Evolutionary conservation across 305 asterid species (phyloP).

Genomic region (Striga hermonthica): DNA sequence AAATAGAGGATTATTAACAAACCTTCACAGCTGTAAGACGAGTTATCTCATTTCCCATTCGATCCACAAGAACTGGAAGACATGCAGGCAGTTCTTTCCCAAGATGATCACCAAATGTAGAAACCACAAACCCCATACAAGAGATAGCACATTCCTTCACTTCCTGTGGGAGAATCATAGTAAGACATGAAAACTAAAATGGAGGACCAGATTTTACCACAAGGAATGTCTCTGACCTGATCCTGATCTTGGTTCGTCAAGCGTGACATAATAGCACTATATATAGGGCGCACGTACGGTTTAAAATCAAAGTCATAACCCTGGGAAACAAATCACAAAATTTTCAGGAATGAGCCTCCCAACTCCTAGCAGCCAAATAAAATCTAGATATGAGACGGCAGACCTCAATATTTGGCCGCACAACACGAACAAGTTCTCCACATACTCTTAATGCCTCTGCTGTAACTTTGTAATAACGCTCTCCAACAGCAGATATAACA

Average conservation of each 20-base stretch:
- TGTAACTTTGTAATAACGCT: slow-evolving; percentile 93
- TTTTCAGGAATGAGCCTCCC: slow-evolving; percentile 23
- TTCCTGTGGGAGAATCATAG: slow-evolving; percentile 57
- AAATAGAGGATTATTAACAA: slow-evolving; percentile 24
- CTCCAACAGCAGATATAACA: slow-evolving; percentile 92
- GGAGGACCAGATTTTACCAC: slow-evolving; percentile 23
- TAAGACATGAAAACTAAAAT: slow-evolving; percentile 31
- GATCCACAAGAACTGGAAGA: slow-evolving; percentile 97
- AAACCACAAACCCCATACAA: slow-evolving; percentile 98
- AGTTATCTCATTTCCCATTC: slow-evolving; percentile 99
- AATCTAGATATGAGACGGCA: slow-evolving; percentile 26
- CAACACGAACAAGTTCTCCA: slow-evolving; percentile 94
- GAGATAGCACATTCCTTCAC: slow-evolving; percentile 98
- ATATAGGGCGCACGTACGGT: slow-evolving; percentile 86
- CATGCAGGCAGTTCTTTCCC: slow-evolving; percentile 70
- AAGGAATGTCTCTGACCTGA: slow-evolving; percentile 58
- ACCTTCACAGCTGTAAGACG: slow-evolving; percentile 99
- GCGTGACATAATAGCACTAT: slow-evolving; percentile 90
- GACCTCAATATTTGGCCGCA: slow-evolving; percentile 88
- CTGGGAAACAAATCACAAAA: slow-evolving; percentile 43
- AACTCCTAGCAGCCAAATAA: slow-evolving; percentile 22
- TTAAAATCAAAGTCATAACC: slow-evolving; percentile 78
- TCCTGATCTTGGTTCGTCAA: slow-evolving; percentile 99
- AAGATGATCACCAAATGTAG: slow-evolving; percentile 96
- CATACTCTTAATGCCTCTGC: slow-evolving; percentile 98